A percentile compares a stretch with the other conserved stretches of the same genome.
These are phyloP conservation scores for Xylaria bambusicola DNA, from an alignment of 495 filamentous ascomycete species.

Conservation along the genomic window DNA sequence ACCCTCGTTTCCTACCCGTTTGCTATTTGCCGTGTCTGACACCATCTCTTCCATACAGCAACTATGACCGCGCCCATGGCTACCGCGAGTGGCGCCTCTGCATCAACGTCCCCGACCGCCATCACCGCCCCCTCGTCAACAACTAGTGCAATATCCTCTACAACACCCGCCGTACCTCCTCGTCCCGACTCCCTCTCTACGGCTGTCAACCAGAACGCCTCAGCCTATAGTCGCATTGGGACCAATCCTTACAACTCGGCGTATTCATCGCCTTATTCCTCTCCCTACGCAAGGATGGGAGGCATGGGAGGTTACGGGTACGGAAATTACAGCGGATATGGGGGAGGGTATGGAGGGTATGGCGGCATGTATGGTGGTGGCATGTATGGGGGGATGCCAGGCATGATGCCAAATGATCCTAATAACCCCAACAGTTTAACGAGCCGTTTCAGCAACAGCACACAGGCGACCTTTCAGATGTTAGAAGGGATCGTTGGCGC, in stretches of 20 bases:
- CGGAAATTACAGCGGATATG: conserved; percentile 47
- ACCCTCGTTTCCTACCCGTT: conserved; percentile 3
- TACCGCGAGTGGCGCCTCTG: conserved; percentile 43
- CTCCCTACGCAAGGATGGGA: conserved; percentile 49
- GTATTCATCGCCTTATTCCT: conserved; percentile 48
- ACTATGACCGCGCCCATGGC: conserved; percentile 40
- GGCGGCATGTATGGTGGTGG: conserved; percentile 48
- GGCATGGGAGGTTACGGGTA: conserved; percentile 48
- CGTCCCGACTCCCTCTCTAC: conserved; percentile 74
- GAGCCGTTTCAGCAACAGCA: conserved; percentile 85
- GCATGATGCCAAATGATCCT: conserved; percentile 67
- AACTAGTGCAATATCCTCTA: conserved; percentile 42
- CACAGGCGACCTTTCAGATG: conserved; percentile 97
- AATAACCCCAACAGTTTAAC: conserved; percentile 94
- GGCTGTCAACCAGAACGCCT: conserved; percentile 79
- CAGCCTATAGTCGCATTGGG: conserved; percentile 64
- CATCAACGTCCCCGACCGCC: conserved; percentile 42
- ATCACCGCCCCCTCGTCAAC: conserved; percentile 48
- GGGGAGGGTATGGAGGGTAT: conserved; percentile 46
- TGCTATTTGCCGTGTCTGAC: conserved; percentile 25
- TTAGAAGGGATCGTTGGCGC: conserved; percentile 99
- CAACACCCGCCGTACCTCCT: conserved; percentile 74
- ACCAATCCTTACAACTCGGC: conserved; percentile 59
- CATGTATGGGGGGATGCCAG: conserved; percentile 68
- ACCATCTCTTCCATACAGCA: conserved; percentile 35